Percentiles rank a stretch among this genome's conserved stretches.
Evolutionary conservation across 768 basidiomycete species (phyloP).

Genomic region (Leucosporidium creatinivorum): DNA sequence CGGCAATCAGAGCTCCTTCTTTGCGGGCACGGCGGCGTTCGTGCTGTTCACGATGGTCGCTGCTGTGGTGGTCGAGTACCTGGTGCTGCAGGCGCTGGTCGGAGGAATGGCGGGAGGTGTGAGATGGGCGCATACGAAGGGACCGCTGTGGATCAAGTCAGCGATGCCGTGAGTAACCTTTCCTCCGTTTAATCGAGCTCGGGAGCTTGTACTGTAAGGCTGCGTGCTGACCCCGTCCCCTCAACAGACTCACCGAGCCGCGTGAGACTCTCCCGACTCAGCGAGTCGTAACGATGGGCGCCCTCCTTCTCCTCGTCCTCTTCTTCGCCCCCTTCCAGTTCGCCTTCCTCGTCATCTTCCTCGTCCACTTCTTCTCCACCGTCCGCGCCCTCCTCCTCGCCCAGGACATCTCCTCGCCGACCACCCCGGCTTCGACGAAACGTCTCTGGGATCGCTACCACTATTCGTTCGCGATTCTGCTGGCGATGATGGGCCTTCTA

Average conservation of each 20-base stretch:
- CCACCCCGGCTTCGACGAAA: not conserved
- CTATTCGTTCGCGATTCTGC: slow-evolving; percentile 45
- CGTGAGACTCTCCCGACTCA: slow-evolving; percentile 8
- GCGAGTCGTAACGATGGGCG: slow-evolving; percentile 44
- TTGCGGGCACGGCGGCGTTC: slow-evolving; percentile 7
- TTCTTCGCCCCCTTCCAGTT: slow-evolving; percentile 86
- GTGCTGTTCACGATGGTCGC: slow-evolving; percentile 2
- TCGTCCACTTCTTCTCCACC: slow-evolving; percentile 67
- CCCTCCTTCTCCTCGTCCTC: slow-evolving; percentile 61
- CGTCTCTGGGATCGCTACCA: slow-evolving; percentile 22
- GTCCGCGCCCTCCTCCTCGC: slow-evolving; percentile 33
- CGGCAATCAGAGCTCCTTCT: slow-evolving; percentile 17
- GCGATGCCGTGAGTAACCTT: not conserved
- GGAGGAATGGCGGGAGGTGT: not conserved
- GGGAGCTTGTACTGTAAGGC: not conserved
- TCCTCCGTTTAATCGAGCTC: not conserved
- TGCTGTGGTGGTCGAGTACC: slow-evolving; percentile 9
- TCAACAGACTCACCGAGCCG: slow-evolving; percentile 8
- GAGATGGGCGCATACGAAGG: not conserved
- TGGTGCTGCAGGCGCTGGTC: slow-evolving; percentile 8
- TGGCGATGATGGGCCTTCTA: slow-evolving; percentile 72
- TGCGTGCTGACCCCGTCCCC: not conserved
- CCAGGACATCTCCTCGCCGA: not conserved
- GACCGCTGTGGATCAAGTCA: not conserved
- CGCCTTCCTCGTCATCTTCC: slow-evolving; percentile 74